Base-by-base conservation (phyloP, 2,329 filamentous ascomycete genomes). In the Fusarium sp. region DNA sequence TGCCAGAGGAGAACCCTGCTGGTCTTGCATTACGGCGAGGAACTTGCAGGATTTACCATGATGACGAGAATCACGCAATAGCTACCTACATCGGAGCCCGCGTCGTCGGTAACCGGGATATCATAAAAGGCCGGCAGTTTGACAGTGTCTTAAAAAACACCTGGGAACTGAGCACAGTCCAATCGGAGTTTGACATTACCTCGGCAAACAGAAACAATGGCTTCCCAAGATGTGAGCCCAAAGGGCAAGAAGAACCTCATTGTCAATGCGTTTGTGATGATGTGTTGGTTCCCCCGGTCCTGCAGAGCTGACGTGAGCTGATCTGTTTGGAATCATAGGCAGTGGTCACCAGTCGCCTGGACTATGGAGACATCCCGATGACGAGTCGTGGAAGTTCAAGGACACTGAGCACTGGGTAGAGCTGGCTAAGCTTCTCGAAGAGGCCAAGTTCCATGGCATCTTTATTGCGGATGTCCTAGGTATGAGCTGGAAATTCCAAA, bases 391-490 rank as follows among this genome's bases (percentile, higher is more conserved):
- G 73, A 82, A 88, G 20, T 93, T 93, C 80, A 90, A 90, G 70
- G 85, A 88, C 29, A 83, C 91, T 37, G 83, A 88, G 7, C 88
- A 92, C 69, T 93, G 91, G 91, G 85, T 88, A 1, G 85, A 89
- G 60, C 81, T 93, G 0, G 91, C 90, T 0, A 85, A 91, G 69
- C 81, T 90, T 1, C 85, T 92, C 1, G 91, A 92, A 72, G 83
- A 85, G 1, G 90, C 88, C 33, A 90, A 91, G 63, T 92, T 92
- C 73, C 90, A 92, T 64, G 90, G 89, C 13, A 90, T 92, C 39
- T 92, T 92, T 80, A 91, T 93, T 62, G 91, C 91, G 0, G 91
- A 93, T 77, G 90, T 92, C 0, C 85, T 93, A 2, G 87, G 86
- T 85, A 80, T 64, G 71, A 5, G 18, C 16, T 16, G 1, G 4